Conservation (phyloP, 495 filamentous ascomycete species). For the Aspergillus indologenus region DNA sequence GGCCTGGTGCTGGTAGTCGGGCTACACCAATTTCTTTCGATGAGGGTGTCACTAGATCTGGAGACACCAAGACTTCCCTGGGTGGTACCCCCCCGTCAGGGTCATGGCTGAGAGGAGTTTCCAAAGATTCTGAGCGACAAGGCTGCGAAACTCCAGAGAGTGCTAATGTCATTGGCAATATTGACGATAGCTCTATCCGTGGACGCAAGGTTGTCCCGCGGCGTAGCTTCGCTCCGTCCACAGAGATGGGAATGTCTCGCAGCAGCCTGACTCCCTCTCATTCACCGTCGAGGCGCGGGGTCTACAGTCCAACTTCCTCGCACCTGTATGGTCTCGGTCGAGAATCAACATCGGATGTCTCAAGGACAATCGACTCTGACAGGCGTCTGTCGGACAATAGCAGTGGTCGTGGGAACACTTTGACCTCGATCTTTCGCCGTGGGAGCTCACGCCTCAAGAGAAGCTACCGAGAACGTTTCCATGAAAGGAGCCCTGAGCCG, state of each 20-base stretch:
- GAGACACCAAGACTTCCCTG: conserved; percentile 10
- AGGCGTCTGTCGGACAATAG: conserved; percentile 50
- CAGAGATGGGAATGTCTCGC: conserved; percentile 48
- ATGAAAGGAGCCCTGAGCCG: conserved; percentile 53
- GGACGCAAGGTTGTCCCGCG: conserved; percentile 30
- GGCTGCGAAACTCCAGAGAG: conserved; percentile 34
- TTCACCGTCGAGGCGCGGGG: conserved; percentile 51
- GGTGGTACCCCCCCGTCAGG: conserved; percentile 21
- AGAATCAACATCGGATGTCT: conserved; percentile 46
- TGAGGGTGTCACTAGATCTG: not conserved
- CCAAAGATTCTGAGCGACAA: conserved; percentile 25
- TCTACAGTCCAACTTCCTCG: conserved; percentile 52
- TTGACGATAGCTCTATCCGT: conserved; percentile 39
- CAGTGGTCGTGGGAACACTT: conserved; percentile 37
- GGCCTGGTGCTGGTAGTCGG: conserved; percentile 3
- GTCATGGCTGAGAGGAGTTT: conserved; percentile 35
- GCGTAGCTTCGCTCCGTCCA: conserved; percentile 40
- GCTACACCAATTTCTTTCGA: conserved; percentile 4
- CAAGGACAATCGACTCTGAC: conserved; percentile 36
- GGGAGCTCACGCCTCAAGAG: conserved; percentile 56
- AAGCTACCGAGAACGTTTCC: conserved; percentile 55
- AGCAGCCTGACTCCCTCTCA: conserved; percentile 55
- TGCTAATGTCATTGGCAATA: conserved; percentile 33
- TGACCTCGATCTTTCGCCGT: conserved; percentile 75
- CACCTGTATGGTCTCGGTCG: conserved; percentile 49